phyloP scores from a whole-genome alignment of 176 grass and related monocot genomes.

The Paspalum notatum region DNA sequence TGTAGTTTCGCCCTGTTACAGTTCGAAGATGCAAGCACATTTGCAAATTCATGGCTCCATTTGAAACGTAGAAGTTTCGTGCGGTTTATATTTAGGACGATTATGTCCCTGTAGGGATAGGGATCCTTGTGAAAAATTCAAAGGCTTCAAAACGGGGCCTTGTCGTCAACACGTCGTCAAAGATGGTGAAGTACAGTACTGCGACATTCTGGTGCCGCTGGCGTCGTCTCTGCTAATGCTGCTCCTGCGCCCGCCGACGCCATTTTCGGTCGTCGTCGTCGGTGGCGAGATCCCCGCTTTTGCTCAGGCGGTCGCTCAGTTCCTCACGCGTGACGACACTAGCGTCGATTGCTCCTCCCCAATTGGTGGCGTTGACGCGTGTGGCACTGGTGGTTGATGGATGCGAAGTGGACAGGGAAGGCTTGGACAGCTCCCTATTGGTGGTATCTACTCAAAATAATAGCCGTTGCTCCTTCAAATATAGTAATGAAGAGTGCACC shows the following conservation, averaged over 20 bases:
- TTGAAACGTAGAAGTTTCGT: background rate
- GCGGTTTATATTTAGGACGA: background rate
- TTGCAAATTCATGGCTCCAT: background rate
- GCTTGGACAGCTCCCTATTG: too few species aligned
- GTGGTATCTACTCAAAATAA: too few species aligned
- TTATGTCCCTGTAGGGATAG: too few species aligned
- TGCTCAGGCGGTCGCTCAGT: background rate
- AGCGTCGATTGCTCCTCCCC: background rate
- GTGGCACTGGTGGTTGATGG: background rate
- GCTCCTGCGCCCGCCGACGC: conserved; percentile 11
- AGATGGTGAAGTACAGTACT: background rate
- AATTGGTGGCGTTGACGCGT: background rate
- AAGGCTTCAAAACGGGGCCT: background rate
- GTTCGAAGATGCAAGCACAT: background rate
- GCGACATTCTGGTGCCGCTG: background rate
- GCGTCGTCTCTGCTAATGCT: conserved; percentile 32
- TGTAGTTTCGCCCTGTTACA: too few species aligned
- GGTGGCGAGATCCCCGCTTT: background rate
- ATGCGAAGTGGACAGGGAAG: too few species aligned
- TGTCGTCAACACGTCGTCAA: background rate
- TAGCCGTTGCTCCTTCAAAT: too few species aligned
- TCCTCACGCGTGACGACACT: background rate
- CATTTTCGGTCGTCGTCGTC: too few species aligned
- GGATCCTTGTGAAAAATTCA: background rate
- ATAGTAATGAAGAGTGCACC: too few species aligned